Evolutionary conservation across 352 stramenopile species (phyloP).

Genomic region (Lagenidium giganteum): DNA sequence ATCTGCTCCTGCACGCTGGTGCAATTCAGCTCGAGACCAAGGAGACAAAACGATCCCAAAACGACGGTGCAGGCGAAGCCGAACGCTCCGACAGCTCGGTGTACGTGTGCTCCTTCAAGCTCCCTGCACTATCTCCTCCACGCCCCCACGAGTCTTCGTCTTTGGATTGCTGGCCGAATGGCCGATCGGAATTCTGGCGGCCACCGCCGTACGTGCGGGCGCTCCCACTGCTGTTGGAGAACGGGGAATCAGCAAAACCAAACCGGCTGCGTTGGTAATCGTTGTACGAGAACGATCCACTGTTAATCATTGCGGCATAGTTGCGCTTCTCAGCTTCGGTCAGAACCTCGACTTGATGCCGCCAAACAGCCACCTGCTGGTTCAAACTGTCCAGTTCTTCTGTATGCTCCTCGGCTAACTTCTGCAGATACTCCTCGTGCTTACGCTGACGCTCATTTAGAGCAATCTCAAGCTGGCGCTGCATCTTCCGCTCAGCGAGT

Average conservation of each 20-base stretch:
- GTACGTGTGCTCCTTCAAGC: no score
- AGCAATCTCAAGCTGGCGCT: conserved; percentile 49
- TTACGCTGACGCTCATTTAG: conserved; percentile 45
- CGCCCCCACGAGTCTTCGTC: neutral
- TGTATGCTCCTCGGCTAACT: conserved; percentile 73
- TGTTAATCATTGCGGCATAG: conserved; percentile 57
- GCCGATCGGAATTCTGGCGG: conserved; percentile 14
- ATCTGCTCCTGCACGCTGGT: no score
- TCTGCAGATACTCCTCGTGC: conserved; percentile 76
- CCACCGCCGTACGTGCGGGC: conserved; percentile 1
- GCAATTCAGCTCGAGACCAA: no score
- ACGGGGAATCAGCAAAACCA: conserved; percentile 21
- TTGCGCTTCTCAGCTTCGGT: conserved; percentile 80
- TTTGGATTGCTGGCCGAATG: conserved; percentile 1
- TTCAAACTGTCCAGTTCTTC: conserved; percentile 78
- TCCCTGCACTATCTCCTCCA: neutral
- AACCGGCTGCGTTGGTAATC: conserved; percentile 52
- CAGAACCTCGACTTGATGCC: conserved; percentile 79
- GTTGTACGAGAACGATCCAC: conserved; percentile 49
- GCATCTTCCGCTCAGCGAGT: conserved; percentile 42
- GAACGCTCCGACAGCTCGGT: no score
- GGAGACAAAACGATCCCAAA: no score
- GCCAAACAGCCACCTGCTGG: conserved; percentile 79
- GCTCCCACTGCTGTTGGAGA: conserved; percentile 5
- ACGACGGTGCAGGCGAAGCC: no score